These are phyloP conservation scores for Phytophthora sojae DNA, from an alignment of 352 stramenopile genomes.

Conservation along the genomic window DNA sequence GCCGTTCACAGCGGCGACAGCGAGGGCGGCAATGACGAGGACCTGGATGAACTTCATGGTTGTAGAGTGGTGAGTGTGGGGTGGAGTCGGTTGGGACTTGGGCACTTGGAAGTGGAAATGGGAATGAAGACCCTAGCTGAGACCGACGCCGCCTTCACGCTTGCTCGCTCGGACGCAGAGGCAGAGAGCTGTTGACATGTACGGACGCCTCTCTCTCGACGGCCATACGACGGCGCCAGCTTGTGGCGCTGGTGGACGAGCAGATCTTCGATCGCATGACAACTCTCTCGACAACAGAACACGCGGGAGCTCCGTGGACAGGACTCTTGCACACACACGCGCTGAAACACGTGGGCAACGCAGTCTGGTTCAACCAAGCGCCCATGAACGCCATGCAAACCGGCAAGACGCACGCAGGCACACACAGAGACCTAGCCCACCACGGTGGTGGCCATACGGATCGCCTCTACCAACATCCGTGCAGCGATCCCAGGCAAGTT, in stretches of 20 bases:
- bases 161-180: neutral
- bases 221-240: slow-evolving; percentile 22
- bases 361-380: slow-evolving; percentile 5
- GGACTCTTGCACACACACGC: slow-evolving; percentile 5
- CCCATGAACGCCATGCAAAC: slow-evolving; percentile 6
- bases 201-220: slow-evolving; percentile 20
- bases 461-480: slow-evolving; percentile 21
- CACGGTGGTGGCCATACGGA: neutral
- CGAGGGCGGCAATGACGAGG: slow-evolving; percentile 37
- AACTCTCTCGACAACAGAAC: slow-evolving; percentile 7
- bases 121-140: slow-evolving; percentile 12
- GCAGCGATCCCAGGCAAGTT: slow-evolving; percentile 3
- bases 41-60: slow-evolving; percentile 47
- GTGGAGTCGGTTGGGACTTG: slow-evolving; percentile 30
- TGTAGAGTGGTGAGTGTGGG: neutral
- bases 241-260: slow-evolving; percentile 21
- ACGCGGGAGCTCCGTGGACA: slow-evolving; percentile 24
- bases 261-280: slow-evolving; percentile 25
- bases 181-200: slow-evolving; percentile 10
- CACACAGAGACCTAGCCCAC: slow-evolving; percentile 1
- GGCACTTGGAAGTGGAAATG: slow-evolving; percentile 25
- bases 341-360: slow-evolving; percentile 19
- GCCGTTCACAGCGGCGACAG: slow-evolving; percentile 32
- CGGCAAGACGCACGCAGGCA: too few species aligned
- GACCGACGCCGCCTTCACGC: too few species aligned